These are phyloP conservation scores for Alternaria viburni DNA, from an alignment of 2,329 filamentous ascomycete genomes.

Conservation along the genomic window DNA sequence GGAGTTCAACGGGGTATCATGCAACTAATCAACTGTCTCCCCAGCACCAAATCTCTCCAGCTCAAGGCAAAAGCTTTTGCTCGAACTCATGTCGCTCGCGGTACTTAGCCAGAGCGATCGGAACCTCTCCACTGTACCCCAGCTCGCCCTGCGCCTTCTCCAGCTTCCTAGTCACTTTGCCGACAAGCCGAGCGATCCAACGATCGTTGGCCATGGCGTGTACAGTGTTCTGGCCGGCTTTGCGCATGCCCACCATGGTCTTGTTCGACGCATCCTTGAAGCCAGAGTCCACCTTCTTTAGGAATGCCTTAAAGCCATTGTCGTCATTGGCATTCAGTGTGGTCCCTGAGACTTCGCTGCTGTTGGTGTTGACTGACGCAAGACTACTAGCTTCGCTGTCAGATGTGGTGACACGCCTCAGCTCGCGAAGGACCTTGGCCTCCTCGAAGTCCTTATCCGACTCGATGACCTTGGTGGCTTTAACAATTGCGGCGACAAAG, in stretches of 20 bases:
- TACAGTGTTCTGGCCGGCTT: slow-evolving; percentile 51
- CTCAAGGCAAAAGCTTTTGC: slow-evolving; percentile 45
- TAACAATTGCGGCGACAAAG: slow-evolving; percentile 62
- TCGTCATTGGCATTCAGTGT: slow-evolving; percentile 19
- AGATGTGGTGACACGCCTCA: slow-evolving; percentile 36
- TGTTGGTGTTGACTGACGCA: slow-evolving; percentile 26
- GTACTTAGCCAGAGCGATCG: slow-evolving; percentile 52
- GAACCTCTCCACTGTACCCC: slow-evolving; percentile 58
- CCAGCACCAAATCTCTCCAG: background rate
- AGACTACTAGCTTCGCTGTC: slow-evolving; percentile 31
- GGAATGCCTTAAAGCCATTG: slow-evolving; percentile 32
- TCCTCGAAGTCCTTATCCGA: slow-evolving; percentile 56
- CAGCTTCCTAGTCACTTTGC: slow-evolving; percentile 57
- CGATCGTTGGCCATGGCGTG: slow-evolving; percentile 58
- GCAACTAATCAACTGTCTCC: background rate
- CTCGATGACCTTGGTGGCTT: slow-evolving; percentile 64
- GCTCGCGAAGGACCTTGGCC: slow-evolving; percentile 32
- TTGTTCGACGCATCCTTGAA: slow-evolving; percentile 43
- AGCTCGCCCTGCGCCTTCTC: slow-evolving; percentile 59
- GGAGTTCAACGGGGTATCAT: slow-evolving; percentile 4
- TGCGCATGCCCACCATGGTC: slow-evolving; percentile 56
- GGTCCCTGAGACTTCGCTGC: slow-evolving; percentile 17
- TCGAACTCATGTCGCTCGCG: slow-evolving; percentile 41
- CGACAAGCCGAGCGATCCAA: slow-evolving; percentile 62
- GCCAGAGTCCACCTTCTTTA: slow-evolving; percentile 30